A percentile compares a stretch with the other conserved stretches of the same genome.
Conservation (phyloP, 345 rosid species). For the Firmiana major region DNA sequence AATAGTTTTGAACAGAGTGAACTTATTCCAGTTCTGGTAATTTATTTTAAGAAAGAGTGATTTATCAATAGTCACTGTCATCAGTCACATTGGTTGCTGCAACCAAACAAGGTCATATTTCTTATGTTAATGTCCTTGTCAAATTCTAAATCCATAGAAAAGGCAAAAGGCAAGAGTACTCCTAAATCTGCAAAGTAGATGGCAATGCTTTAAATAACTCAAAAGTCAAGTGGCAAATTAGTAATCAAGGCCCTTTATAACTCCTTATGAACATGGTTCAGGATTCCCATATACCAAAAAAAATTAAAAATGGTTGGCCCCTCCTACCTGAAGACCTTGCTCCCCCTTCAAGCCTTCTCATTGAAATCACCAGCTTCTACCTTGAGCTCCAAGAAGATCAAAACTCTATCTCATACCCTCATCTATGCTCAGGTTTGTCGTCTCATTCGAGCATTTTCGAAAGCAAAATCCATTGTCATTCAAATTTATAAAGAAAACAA, state of each 20-base stretch:
- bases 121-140: slow-evolving; percentile 10
- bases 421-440: slow-evolving; percentile 54
- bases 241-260: slow-evolving; percentile 36
- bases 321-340: slow-evolving; percentile 19
- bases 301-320: slow-evolving; percentile 24
- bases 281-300: neutral
- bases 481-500: slow-evolving; percentile 45
- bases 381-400: slow-evolving; percentile 51
- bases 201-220: slow-evolving; percentile 34
- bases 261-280: slow-evolving; percentile 6
- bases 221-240: slow-evolving; percentile 32
- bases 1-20: neutral
- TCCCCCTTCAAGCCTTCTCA: slow-evolving; percentile 28
- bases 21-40: neutral
- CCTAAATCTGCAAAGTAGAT: slow-evolving; percentile 33
- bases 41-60: slow-evolving; percentile 1
- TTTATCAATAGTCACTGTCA: neutral
- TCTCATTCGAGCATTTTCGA: slow-evolving; percentile 44
- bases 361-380: slow-evolving; percentile 34
- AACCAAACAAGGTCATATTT: slow-evolving; percentile 4
- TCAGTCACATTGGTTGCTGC: neutral
- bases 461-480: slow-evolving; percentile 49
- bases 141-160: slow-evolving; percentile 22
- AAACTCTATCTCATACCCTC: slow-evolving; percentile 53
- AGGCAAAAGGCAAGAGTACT: slow-evolving; percentile 11